A percentile compares a stretch with the other conserved stretches of the same genome.
phyloP scores from a whole-genome alignment of 805 yeast species.

The Hanseniaspora vineae region DNA sequence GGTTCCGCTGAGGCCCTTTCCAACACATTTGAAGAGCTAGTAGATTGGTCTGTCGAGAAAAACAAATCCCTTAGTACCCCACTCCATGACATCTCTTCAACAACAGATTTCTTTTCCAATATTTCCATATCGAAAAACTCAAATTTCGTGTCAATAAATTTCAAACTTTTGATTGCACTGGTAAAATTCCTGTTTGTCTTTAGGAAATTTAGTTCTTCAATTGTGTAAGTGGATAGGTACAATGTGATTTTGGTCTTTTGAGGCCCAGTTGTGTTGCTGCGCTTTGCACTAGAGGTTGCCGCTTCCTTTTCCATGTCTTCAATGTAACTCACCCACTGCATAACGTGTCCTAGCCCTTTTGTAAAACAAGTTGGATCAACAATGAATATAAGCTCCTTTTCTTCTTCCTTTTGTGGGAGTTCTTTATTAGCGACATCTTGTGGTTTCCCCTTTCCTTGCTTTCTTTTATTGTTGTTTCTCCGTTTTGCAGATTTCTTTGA shows the following conservation, averaged over 20 bases:
- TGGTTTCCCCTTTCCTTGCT: neutral
- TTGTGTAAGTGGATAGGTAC: conserved; percentile 39
- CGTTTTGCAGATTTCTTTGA: neutral
- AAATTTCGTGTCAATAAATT: conserved; percentile 38
- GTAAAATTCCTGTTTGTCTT: conserved; percentile 43
- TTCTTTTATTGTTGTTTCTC: neutral
- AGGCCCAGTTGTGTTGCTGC: neutral
- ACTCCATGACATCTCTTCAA: conserved; percentile 27
- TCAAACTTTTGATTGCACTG: conserved; percentile 54
- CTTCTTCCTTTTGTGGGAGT: neutral
- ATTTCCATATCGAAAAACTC: conserved; percentile 8
- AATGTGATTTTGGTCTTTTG: conserved; percentile 10
- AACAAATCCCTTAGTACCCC: neutral
- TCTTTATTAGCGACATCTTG: neutral
- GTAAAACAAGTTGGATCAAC: conserved; percentile 58
- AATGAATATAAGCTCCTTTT: conserved; percentile 27
- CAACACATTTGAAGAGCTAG: neutral
- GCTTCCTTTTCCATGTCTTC: conserved; percentile 11
- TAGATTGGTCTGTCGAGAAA: conserved; percentile 2
- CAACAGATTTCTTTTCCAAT: conserved; percentile 30
- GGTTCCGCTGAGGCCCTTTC: neutral
- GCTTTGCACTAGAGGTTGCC: conserved; percentile 9
- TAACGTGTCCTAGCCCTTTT: conserved; percentile 55
- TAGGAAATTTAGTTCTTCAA: conserved; percentile 46
- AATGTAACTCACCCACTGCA: conserved; percentile 40